Evolutionary conservation across 2,329 filamentous ascomycete genomes (phyloP).

Genomic region (Beauveria pseudobassiana): DNA sequence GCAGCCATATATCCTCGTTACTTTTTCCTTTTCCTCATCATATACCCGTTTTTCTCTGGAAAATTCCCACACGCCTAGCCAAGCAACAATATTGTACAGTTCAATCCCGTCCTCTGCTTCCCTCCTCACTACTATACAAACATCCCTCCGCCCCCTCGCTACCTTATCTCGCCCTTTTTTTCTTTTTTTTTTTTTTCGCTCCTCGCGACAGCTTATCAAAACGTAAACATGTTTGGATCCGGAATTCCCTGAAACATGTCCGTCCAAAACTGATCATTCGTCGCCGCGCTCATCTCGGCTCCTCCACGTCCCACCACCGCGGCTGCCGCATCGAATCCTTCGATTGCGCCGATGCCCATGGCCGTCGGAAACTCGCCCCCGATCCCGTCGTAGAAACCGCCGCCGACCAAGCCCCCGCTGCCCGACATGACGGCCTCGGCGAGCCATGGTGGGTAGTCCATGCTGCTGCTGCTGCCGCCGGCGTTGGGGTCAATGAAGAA

Average conservation of each 20-base stretch:
- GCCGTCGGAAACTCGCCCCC: not conserved
- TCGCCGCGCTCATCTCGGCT: conserved; percentile 13
- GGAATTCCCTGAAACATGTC: conserved; percentile 30
- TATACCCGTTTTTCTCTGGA: too few species aligned
- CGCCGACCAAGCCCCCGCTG: not conserved
- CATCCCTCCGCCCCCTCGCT: too few species aligned
- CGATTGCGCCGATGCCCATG: not conserved
- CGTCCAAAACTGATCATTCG: conserved; percentile 34
- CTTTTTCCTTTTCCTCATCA: too few species aligned
- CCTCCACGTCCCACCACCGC: conserved; percentile 11
- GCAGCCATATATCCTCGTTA: too few species aligned
- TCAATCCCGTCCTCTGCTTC: too few species aligned
- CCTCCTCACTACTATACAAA: too few species aligned
- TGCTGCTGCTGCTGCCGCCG: not conserved
- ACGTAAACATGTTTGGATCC: conserved; percentile 27
- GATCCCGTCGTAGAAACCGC: not conserved
- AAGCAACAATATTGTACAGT: too few species aligned
- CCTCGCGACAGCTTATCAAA: conserved; percentile 15
- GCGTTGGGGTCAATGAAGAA: not conserved
- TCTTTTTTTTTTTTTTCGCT: too few species aligned
- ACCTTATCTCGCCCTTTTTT: too few species aligned
- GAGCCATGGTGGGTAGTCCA: conserved; percentile 3
- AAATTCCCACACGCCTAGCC: too few species aligned
- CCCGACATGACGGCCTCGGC: conserved; percentile 5
- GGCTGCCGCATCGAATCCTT: not conserved